Base-by-base conservation (phyloP, 441 rosid genomes). In the Bruguiera hainesii region DNA sequence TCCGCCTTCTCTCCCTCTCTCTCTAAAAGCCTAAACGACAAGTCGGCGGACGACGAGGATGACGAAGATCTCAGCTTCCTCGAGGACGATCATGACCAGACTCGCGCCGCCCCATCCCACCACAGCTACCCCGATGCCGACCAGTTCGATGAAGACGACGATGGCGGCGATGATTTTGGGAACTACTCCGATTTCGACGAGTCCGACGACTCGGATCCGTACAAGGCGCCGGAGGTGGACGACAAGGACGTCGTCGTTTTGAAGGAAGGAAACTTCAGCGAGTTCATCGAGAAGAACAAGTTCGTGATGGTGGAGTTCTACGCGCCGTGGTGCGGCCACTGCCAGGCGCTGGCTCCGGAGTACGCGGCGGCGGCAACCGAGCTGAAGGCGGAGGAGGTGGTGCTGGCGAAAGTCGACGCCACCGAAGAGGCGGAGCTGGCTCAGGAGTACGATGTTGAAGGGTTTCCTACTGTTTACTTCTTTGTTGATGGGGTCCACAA, bases 261-360 rank as follows among this genome's bases (percentile, higher is more conserved):
- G 75, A 90, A 79, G 81, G 89, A 84, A 61, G 66, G 90, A 6
- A 95, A 95, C 74, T 89, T 95, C 82, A 87, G 82, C 21, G 89
- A 85, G 33, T 74, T 86, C 67, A 71, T 90, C 23, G 82, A 79
- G 76, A 85, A 79, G 3, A 79, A 87, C 61, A 78, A 78, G 80
- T 92, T 78, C 73, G 99, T 92, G 26, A 81, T 95, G 98, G 97
- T 95, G 25, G 99, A 92, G 69, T 95, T 95, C 76, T 95, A 95
- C 78, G 98, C 99, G 21, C 96, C 99, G 3, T 95, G 99, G 99
- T 95, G 99, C 59, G 98, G 98, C 3, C 98, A 91, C 67, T 91
- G 99, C 70, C 97, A 95, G 79, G 78, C 96, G 35, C 79, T 95
- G 68, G 98, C 97, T 73, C 99, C 99, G 20, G 99, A 95, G 73